Evolutionary conservation across 768 basidiomycete species (phyloP).

Genomic region (Udeniomyces megalosporus): DNA sequence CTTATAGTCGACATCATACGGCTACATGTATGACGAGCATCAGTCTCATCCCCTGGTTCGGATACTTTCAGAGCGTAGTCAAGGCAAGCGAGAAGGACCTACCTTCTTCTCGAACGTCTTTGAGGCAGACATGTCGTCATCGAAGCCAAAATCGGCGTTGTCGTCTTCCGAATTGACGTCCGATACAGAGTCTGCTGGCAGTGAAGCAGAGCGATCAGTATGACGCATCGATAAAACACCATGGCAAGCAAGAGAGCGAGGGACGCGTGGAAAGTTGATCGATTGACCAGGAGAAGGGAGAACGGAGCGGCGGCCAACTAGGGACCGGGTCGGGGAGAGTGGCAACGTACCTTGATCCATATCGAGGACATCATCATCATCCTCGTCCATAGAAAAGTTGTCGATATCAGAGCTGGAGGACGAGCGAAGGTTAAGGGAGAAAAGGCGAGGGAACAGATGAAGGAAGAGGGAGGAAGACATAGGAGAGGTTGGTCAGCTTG

Average conservation of each 20-base stretch:
- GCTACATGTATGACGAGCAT: constrained; percentile 25
- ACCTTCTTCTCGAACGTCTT: constrained; percentile 16
- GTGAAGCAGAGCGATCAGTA: no score
- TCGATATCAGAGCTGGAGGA: constrained; percentile 4
- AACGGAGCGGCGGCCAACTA: background rate
- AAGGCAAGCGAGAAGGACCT: background rate
- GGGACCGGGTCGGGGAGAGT: background rate
- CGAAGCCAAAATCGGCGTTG: constrained; percentile 8
- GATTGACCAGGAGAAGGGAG: no score
- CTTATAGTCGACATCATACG: constrained; percentile 75
- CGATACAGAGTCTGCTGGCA: constrained; percentile 13
- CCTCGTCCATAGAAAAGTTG: constrained; percentile 2
- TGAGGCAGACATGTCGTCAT: constrained; percentile 7
- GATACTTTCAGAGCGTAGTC: background rate
- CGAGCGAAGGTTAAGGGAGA: background rate
- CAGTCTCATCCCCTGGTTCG: background rate
- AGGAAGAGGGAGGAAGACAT: background rate
- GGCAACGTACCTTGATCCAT: background rate
- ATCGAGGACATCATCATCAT: constrained; percentile 5
- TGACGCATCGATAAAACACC: no score
- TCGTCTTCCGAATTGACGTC: constrained; percentile 9
- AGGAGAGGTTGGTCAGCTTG: background rate
- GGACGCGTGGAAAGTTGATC: no score
- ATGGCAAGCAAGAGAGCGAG: no score
- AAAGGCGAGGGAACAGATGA: background rate